Evolutionary conservation across 2,329 filamentous ascomycete genomes (phyloP), one percentile per base, ranked within the genome.

Genomic region (Penicillium sp.): DNA sequence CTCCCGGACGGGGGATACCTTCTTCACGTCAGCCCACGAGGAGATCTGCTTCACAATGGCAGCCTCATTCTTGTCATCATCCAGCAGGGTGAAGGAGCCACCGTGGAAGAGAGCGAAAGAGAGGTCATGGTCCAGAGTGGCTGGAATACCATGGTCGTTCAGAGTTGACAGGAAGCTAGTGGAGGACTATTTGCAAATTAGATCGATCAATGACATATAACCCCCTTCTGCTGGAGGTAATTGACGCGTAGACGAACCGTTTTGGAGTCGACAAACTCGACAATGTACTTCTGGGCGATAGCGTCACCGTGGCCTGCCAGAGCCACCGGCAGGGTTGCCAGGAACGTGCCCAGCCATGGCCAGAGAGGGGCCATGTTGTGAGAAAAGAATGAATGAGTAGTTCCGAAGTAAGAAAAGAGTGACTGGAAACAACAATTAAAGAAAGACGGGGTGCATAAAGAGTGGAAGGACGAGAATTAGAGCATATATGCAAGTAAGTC

Each of bases 101-200:
- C 48, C 53, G 42, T 56, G 48, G 26, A 52, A 56, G 9, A 56
- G 53, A 34, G 37, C 34, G 21, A 56, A 56, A 1, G 53, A 56
- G 11, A 56, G 34, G 26, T 52, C 53, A 13, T 45, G 49, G 37
- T 52, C 40, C n/a, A 56, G 33, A 29, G 28, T 56, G 31, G 39
- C 39, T 9, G 37, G 39, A 39, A 56, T 52, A 5, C 48, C 53
- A 13, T 48, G 37, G 10, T 18, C 7, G 14, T 26, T 46, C 3
- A 55, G 43, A 14, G 48, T 46, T 5, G 49, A 52, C 18, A 56
- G 33, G 19, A 49, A 56, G 11, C 39, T 24, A 8, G 29, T 24
- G 21, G 53, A 11, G 2, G 53, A 52, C 39, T 46, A 28, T 36
- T n/a, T n/a, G 21, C 3, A 14, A 5, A 23, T 48, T 8, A 29